These are phyloP conservation scores for Cucurbita ficifolia DNA, from an alignment of 306 rosid species.

Conservation along the genomic window DNA sequence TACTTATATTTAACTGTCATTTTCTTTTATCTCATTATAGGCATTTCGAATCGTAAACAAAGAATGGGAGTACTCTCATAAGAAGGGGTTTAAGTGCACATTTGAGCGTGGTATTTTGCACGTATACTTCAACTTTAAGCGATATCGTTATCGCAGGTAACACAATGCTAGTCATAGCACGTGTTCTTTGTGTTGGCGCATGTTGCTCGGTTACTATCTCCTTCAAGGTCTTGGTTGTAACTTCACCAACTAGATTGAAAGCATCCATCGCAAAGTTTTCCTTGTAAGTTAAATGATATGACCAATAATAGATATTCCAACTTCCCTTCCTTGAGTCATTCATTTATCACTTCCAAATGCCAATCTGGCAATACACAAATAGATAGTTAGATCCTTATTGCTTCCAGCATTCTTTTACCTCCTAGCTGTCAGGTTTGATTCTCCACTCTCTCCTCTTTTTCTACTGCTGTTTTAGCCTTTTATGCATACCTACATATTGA, in stretches of 20 bases:
- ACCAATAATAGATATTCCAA: neutral
- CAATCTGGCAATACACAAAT: neutral
- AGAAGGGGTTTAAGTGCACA: constrained; percentile 85
- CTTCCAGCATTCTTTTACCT: neutral
- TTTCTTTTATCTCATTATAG: constrained; percentile 14
- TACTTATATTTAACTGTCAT: neutral
- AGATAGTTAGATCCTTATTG: neutral
- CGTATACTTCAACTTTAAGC: constrained; percentile 79
- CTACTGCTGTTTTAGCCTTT: neutral
- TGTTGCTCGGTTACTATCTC: neutral
- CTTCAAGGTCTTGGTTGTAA: neutral
- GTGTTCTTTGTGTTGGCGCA: neutral
- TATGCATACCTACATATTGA: neutral
- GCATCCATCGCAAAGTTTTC: neutral
- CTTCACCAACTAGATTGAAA: neutral
- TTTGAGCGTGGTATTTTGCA: constrained; percentile 88
- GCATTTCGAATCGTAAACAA: constrained; percentile 88
- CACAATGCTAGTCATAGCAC: constrained; percentile 5
- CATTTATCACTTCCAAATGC: neutral
- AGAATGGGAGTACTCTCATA: constrained; percentile 89
- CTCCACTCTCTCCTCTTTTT: neutral
- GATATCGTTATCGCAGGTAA: constrained; percentile 73
- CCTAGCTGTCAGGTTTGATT: neutral
- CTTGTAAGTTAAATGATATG: neutral
- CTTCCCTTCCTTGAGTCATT: neutral